These are phyloP conservation scores for Vicia sativa DNA, from an alignment of 306 rosid genomes.

Conservation along the genomic window DNA sequence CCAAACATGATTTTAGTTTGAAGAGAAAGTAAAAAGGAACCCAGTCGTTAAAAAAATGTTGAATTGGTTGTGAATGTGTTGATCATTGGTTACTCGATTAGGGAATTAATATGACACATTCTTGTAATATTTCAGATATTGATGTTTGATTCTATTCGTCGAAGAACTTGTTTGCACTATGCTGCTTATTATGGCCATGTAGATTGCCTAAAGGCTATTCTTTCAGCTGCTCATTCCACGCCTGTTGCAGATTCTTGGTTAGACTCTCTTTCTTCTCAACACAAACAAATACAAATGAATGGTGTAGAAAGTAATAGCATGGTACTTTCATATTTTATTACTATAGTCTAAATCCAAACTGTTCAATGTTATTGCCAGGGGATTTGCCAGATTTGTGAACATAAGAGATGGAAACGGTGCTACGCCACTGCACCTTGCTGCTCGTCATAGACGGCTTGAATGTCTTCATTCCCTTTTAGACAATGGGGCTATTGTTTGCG, in stretches of 20 bases:
- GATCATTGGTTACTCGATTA: conserved; percentile 8
- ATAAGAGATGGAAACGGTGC: conserved; percentile 88
- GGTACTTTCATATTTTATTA: not conserved
- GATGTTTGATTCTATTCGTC: conserved; percentile 77
- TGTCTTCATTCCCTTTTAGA: conserved; percentile 71
- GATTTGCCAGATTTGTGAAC: conserved; percentile 86
- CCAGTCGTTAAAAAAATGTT: not conserved
- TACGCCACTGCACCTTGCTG: conserved; percentile 85
- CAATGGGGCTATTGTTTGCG: conserved; percentile 86
- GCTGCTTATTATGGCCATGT: conserved; percentile 81
- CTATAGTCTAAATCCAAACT: conserved; percentile 2
- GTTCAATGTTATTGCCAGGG: conserved; percentile 57
- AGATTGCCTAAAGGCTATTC: conserved; percentile 77
- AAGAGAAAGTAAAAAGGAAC: not conserved
- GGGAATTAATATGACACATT: conserved; percentile 12
- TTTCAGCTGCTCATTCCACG: conserved; percentile 73
- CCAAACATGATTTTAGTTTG: too few relatives aligned
- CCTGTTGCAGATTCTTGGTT: conserved; percentile 83
- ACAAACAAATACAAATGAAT: not conserved
- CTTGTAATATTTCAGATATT: conserved; percentile 57
- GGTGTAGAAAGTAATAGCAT: not conserved
- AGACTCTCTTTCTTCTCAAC: conserved; percentile 23
- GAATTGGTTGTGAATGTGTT: conserved; percentile 19
- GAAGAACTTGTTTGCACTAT: conserved; percentile 87
- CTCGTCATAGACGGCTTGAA: conserved; percentile 65